A percentile compares a stretch with the other conserved stretches of the same genome.
Conservation (phyloP, 805 yeast species). For the Wickerhamiella qilinensis region DNA sequence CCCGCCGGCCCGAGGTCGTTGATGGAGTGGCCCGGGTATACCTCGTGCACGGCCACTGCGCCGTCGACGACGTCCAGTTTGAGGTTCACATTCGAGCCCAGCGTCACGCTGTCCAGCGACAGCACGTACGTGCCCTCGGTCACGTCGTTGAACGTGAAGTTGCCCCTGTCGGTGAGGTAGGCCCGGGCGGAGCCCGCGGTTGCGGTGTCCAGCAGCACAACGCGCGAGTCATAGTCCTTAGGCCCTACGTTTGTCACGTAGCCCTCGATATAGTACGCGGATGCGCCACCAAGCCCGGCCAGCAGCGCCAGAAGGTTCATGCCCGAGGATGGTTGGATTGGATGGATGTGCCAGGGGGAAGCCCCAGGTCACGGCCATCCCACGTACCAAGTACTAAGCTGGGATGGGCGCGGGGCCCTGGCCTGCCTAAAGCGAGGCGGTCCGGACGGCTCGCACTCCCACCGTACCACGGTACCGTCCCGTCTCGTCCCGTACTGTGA, state of each 20-base stretch:
- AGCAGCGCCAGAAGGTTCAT: too few species aligned
- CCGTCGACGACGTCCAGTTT: slow-evolving; percentile 11
- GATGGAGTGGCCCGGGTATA: slow-evolving; percentile 17
- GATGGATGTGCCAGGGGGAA: too few species aligned
- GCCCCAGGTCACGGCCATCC: too few species aligned
- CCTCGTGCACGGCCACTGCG: slow-evolving; percentile 16
- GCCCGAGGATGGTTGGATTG: too few species aligned
- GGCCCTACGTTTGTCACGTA: neutral
- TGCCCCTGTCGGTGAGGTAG: slow-evolving; percentile 8
- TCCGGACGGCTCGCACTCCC: too few species aligned
- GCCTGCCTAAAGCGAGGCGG: too few species aligned
- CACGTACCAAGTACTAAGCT: too few species aligned
- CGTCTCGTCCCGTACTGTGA: too few species aligned
- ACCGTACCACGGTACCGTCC: too few species aligned
- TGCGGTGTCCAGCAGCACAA: slow-evolving; percentile 4
- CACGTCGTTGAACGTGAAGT: slow-evolving; percentile 8
- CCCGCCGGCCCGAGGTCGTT: slow-evolving; percentile 18
- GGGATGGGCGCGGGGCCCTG: too few species aligned
- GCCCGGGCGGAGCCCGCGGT: slow-evolving; percentile 2
- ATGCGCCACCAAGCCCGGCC: too few species aligned
- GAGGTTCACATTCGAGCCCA: slow-evolving; percentile 6
- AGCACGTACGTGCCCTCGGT: slow-evolving; percentile 8
- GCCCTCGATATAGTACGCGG: slow-evolving; percentile 4
- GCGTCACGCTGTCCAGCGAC: slow-evolving; percentile 9
- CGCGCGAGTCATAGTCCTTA: slow-evolving; percentile 1